phyloP scores from a whole-genome alignment of 1,139 yeast genomes.

The Saccharomyces pastorianus region DNA sequence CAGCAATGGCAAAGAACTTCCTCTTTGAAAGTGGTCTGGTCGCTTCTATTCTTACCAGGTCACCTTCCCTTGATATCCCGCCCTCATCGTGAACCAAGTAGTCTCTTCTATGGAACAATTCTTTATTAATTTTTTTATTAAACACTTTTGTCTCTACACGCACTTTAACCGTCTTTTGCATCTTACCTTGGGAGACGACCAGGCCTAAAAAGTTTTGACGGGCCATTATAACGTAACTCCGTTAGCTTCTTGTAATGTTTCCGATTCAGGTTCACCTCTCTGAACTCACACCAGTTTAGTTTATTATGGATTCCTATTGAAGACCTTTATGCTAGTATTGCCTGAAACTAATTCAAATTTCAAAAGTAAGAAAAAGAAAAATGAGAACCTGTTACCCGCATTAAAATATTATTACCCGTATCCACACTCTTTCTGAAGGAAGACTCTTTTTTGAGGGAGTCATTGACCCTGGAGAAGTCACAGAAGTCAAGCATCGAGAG shows the following conservation, averaged over 20 bases:
- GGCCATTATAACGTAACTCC: conserved; percentile 44
- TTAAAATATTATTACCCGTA: no score
- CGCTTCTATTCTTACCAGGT: conserved; percentile 85
- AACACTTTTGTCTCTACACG: conserved; percentile 68
- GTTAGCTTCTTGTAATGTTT: neutral
- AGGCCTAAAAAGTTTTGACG: conserved; percentile 86
- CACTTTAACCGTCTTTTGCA: conserved; percentile 92
- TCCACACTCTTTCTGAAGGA: neutral
- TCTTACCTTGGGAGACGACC: conserved; percentile 91
- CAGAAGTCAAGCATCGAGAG: neutral
- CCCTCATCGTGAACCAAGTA: conserved; percentile 92
- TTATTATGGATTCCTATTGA: neutral
- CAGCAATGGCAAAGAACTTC: conserved; percentile 90
- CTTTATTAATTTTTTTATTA: conserved; percentile 66
- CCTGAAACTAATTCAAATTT: neutral
- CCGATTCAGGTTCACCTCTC: neutral
- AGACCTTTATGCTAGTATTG: neutral
- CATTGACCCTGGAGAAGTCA: neutral
- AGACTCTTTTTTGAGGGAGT: neutral
- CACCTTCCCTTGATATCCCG: conserved; percentile 87
- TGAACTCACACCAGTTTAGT: neutral
- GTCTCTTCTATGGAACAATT: conserved; percentile 70
- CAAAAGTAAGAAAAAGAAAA: neutral
- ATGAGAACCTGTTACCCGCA: no score
- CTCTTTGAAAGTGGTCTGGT: conserved; percentile 78